phyloP scores from a whole-genome alignment of 345 rosid species.

The Zanthoxylum bungeanum region DNA sequence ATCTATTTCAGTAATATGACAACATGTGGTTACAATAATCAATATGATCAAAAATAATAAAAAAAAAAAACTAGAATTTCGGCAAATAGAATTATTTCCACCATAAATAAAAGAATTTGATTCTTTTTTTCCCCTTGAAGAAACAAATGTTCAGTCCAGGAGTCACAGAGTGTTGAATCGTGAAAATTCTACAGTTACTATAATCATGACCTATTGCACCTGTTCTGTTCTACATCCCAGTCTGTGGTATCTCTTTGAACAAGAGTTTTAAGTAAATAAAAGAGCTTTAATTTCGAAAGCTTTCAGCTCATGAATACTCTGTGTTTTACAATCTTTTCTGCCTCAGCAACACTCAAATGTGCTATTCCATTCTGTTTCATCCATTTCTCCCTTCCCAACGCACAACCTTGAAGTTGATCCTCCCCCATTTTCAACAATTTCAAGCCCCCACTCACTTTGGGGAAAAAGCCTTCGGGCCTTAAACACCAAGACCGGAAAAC shows the following conservation, averaged over 20 bases:
- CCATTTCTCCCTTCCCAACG: slow-evolving; percentile 41
- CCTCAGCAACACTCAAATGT: slow-evolving; percentile 53
- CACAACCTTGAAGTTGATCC: slow-evolving; percentile 46
- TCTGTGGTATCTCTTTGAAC: neutral
- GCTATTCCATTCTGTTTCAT: slow-evolving; percentile 60
- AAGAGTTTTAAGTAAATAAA: neutral
- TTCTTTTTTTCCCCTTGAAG: neutral
- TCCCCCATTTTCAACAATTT: slow-evolving; percentile 60
- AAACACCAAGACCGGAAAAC: slow-evolving; percentile 80
- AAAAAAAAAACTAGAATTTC: neutral
- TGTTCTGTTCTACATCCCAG: neutral
- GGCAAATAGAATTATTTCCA: neutral
- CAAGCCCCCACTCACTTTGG: slow-evolving; percentile 54
- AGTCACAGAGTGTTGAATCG: neutral
- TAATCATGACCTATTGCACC: neutral
- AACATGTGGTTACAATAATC: neutral
- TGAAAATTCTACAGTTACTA: neutral
- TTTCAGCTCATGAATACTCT: slow-evolving; percentile 37
- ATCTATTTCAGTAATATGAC: neutral
- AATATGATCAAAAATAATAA: neutral
- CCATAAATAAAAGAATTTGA: neutral
- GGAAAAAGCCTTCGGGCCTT: slow-evolving; percentile 83
- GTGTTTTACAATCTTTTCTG: slow-evolving; percentile 56
- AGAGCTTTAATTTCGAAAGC: neutral
- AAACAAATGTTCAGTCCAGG: neutral